Conservation (phyloP, 169 alveolate genomes). For the Plasmodium yoelii region DNA sequence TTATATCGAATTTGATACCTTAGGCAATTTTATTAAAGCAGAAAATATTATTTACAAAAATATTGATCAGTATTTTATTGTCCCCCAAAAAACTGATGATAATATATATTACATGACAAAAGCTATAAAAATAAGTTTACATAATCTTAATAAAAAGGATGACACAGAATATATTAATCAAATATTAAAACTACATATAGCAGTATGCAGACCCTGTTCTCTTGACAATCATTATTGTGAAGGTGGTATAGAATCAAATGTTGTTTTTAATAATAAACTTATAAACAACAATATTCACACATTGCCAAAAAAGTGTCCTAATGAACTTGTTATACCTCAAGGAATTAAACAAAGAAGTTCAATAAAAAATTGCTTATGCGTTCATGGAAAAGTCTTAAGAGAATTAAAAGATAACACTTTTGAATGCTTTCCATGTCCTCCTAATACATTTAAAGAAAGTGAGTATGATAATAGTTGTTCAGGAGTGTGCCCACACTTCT, state of each 20-base stretch:
- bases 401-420: constrained; percentile 40
- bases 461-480: constrained; percentile 80
- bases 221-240: constrained; percentile 71
- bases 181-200: constrained; percentile 50
- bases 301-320: constrained; percentile 74
- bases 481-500: constrained; percentile 83
- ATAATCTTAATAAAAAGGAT: constrained; percentile 12
- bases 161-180: constrained; percentile 27
- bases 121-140: constrained; percentile 42
- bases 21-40: constrained; percentile 30
- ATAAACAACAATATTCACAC: constrained; percentile 45
- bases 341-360: constrained; percentile 54
- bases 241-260: constrained; percentile 58
- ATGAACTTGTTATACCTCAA: constrained; percentile 48
- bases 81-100: constrained; percentile 26
- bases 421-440: constrained; percentile 75
- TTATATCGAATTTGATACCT: constrained; percentile 68
- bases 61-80: constrained; percentile 61
- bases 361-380: constrained; percentile 63
- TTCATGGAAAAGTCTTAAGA: constrained; percentile 71
- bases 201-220: constrained; percentile 64
- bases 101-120: constrained; percentile 41
- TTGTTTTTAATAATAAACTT: constrained; percentile 15
- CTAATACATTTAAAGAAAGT: constrained; percentile 82
- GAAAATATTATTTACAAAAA: constrained; percentile 58